Evolutionary conservation across 768 basidiomycete genomes (phyloP), one percentile per base, ranked within the genome.

Genomic region (Zangia roseola): DNA sequence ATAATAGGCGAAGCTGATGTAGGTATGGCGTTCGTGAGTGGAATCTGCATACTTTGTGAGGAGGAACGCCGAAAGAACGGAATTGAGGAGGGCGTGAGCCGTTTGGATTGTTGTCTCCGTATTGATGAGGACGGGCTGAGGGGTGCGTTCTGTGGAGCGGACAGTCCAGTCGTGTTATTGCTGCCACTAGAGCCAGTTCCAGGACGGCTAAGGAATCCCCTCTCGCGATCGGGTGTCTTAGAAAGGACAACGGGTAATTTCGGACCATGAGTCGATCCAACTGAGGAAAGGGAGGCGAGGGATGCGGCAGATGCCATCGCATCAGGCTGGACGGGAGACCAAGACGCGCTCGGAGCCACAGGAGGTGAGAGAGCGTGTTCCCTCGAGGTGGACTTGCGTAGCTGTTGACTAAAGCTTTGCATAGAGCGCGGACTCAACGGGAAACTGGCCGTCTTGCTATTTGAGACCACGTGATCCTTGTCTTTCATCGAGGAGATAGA

Each of bases 41-140:
- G 78, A 21, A 84, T 66, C 53, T 90, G 86, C 79, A 90, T 86
- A 13, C 88, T 90, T 61, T 92, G 88, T 7, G 93, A 94, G 23
- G 90, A 89, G 8, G 91, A 92, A 30, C 93, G 86, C 37, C 91
- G 82, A 74, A 95, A 94, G 71, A 95, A 95, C 2, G 93, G 93
- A 50, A 95, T 95, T 13, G 91, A 89, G 23, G 91, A 93, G 2
- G 92, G 92, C 1, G 93, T 94, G 39, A 93, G 80, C 50, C 93
- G 84, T 65, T 86, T 92, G 20, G 71, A 65, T 49, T 84, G 82
- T 24, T 80, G 78, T 34, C 85, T 81, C 44, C 83, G 80, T 36
- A 84, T 67, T 14, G 87, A 88, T 16, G 82, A 77, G 17, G 83
- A 74, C 26, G 89, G 89, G 58, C 88, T 91, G 20, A 88, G 78